A percentile compares a stretch with the other conserved stretches of the same genome.
Conservation (phyloP, 768 basidiomycete genomes). For the Russula olivacea region DNA sequence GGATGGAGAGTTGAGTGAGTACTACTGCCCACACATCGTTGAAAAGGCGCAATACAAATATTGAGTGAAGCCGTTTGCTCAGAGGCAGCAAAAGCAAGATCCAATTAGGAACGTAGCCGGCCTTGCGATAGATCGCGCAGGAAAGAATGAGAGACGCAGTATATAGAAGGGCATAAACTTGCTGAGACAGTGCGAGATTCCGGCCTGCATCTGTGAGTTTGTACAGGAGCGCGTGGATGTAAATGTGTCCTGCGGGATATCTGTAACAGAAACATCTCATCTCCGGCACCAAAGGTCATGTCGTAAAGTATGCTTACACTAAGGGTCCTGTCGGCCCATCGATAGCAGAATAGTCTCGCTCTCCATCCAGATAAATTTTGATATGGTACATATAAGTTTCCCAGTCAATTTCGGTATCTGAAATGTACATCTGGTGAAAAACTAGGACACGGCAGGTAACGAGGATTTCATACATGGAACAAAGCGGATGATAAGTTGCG, state of each 20-base stretch:
- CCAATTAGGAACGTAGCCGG: constrained; percentile 65
- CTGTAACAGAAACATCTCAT: constrained; percentile 37
- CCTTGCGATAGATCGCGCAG: constrained; percentile 61
- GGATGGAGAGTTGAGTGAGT: constrained; percentile 57
- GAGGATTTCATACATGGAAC: constrained; percentile 64
- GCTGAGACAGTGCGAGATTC: constrained; percentile 62
- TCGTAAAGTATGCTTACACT: constrained; percentile 54
- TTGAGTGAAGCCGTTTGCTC: constrained; percentile 92
- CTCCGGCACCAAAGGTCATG: background rate
- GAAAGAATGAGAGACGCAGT: constrained; percentile 56
- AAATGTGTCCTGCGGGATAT: constrained; percentile 92
- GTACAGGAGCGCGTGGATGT: constrained; percentile 71
- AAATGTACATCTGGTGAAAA: constrained; percentile 24
- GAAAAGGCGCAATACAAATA: constrained; percentile 86
- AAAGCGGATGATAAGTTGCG: constrained; percentile 71
- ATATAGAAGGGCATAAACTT: constrained; percentile 74
- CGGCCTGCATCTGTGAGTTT: constrained; percentile 53
- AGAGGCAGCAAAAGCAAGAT: constrained; percentile 64
- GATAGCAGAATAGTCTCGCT: constrained; percentile 75
- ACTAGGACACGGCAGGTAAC: constrained; percentile 7
- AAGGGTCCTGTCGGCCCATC: constrained; percentile 88
- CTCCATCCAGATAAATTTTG: constrained; percentile 69
- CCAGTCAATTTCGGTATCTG: constrained; percentile 99
- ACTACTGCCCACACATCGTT: constrained; percentile 89
- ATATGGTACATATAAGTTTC: constrained; percentile 92